A percentile compares a stretch with the other conserved stretches of the same genome.
Conservation (phyloP, 805 yeast genomes). For the Cyberlindnera galapagoensis region DNA sequence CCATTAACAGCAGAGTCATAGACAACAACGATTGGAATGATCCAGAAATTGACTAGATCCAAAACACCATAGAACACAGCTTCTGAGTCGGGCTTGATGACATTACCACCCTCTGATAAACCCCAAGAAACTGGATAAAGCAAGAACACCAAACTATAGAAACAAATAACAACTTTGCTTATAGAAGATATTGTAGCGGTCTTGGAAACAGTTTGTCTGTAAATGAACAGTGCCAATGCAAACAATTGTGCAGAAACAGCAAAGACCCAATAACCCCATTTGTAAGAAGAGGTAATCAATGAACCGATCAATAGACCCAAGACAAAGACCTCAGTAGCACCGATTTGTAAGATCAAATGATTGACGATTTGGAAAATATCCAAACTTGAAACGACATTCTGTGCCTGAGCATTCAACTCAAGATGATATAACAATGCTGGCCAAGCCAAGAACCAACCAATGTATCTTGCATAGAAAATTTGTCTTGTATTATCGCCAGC, state of each 20-base stretch:
- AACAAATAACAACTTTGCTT: slow-evolving; percentile 13
- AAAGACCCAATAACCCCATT: slow-evolving; percentile 65
- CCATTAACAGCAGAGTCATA: slow-evolving; percentile 18
- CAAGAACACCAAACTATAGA: slow-evolving; percentile 31
- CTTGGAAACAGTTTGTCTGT: slow-evolving; percentile 23
- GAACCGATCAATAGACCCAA: slow-evolving; percentile 51
- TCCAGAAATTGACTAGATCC: slow-evolving; percentile 37
- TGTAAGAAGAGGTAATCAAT: slow-evolving; percentile 48
- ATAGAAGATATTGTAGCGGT: slow-evolving; percentile 6
- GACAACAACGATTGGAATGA: slow-evolving; percentile 32
- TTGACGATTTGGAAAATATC: slow-evolving; percentile 17
- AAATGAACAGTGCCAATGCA: slow-evolving; percentile 25
- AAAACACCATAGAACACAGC: slow-evolving; percentile 48
- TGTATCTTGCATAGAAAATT: slow-evolving; percentile 47
- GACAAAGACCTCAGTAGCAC: slow-evolving; percentile 42
- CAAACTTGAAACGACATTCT: slow-evolving; percentile 10
- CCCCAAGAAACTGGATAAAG: slow-evolving; percentile 46
- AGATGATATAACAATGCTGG: slow-evolving; percentile 35
- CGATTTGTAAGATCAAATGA: slow-evolving; percentile 33
- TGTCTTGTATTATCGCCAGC: slow-evolving; percentile 37
- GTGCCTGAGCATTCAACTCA: slow-evolving; percentile 19
- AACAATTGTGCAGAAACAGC: slow-evolving; percentile 39
- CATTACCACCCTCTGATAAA: slow-evolving; percentile 50
- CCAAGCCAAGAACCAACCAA: slow-evolving; percentile 53
- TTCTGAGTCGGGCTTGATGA: slow-evolving; percentile 47